Evolutionary conservation across 2,329 filamentous ascomycete species (phyloP), one percentile per base, ranked within the genome.

Genomic region (Lasiodiplodia hormozganensis): DNA sequence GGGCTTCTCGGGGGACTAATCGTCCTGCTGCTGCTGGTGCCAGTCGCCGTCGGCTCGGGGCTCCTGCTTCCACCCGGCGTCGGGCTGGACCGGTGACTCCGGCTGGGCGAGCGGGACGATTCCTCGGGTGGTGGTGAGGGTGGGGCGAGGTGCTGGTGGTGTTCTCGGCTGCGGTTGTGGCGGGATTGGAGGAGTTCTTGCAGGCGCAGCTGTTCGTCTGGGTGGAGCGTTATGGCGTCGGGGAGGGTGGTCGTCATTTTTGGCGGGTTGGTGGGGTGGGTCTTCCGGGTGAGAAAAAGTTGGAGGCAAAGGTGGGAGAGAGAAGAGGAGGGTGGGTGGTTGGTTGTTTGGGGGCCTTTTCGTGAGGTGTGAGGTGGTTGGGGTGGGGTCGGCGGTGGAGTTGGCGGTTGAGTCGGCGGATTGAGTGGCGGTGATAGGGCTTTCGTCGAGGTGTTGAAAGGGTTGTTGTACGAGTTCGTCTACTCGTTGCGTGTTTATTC

Each of bases 141-240:
- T 21, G 11, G 23, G 52, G 56, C 11, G 57, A 23, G 4, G 12
- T 40, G 12, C 18, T 25, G 1, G 31, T 58, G 21, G 34, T 57
- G 34, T 16, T 38, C 23, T 18, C 21, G 34, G 54, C 23, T 21
- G 34, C 16, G n/a, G 54, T 40, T 57, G 18, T 23, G 31, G 38
- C 25, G 21, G 38, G 36, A 12, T 21, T 43, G 56, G 4, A 21
- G 10, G 4, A 25, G 36, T 3, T 60, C 56, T 25, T 28, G 60
- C 4, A 64, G 60, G 28, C 25, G 36, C 38, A 47, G 28, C 21
- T 64, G 60, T 43, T 64, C 60, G 60, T 64, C 60, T 1, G 60
- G 60, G 43, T 64, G 60, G 60, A 64, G 43, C 11, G 60, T 64
- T 11, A 64, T 10, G 28, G 60, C 47, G 43, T 64, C 60, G 60